Percentiles rank a stretch among this genome's conserved stretches.
Conservation (phyloP, 192 early-diverging fungal genomes). For the Phycomyces blakesleeanus region DNA sequence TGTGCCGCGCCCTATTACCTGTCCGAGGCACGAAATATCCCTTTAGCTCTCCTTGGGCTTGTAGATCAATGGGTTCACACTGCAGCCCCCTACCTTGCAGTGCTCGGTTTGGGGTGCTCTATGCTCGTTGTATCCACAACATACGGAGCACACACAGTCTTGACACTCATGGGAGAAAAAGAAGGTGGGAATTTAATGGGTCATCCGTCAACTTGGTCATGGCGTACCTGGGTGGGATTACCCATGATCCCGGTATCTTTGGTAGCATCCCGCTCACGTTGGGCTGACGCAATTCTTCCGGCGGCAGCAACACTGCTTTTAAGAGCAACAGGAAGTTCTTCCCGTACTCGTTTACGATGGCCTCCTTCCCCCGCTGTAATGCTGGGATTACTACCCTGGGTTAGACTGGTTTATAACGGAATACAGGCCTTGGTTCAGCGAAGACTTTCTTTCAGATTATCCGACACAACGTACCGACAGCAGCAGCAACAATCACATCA, state of each 20-base stretch:
- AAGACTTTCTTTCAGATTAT: no score
- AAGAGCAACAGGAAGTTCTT: slow-evolving; percentile 27
- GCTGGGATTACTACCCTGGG: slow-evolving; percentile 58
- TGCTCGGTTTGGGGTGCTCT: slow-evolving; percentile 57
- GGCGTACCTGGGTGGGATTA: slow-evolving; percentile 58
- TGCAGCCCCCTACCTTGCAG: slow-evolving; percentile 58
- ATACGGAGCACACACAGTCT: slow-evolving; percentile 64
- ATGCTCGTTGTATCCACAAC: slow-evolving; percentile 62
- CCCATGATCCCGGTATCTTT: slow-evolving; percentile 52
- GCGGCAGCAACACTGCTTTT: slow-evolving; percentile 57
- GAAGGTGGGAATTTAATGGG: slow-evolving; percentile 60
- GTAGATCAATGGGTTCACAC: slow-evolving; percentile 54
- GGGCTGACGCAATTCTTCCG: slow-evolving; percentile 58
- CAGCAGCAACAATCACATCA: no score
- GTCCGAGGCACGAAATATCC: slow-evolving; percentile 47
- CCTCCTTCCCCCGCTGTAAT: slow-evolving; percentile 59
- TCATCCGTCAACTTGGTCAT: slow-evolving; percentile 52
- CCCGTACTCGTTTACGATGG: slow-evolving; percentile 53
- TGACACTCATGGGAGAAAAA: slow-evolving; percentile 60
- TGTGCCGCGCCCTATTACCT: slow-evolving; percentile 63
- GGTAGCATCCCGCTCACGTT: slow-evolving; percentile 55
- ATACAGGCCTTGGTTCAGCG: no score
- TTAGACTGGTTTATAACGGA: slow-evolving; percentile 36
- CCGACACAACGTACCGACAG: no score
- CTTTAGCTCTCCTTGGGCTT: slow-evolving; percentile 46